Percentiles rank a stretch among this genome's conserved stretches.
These are phyloP conservation scores for Phytophthora pistaciae DNA, from an alignment of 352 stramenopile species.

Conservation along the genomic window DNA sequence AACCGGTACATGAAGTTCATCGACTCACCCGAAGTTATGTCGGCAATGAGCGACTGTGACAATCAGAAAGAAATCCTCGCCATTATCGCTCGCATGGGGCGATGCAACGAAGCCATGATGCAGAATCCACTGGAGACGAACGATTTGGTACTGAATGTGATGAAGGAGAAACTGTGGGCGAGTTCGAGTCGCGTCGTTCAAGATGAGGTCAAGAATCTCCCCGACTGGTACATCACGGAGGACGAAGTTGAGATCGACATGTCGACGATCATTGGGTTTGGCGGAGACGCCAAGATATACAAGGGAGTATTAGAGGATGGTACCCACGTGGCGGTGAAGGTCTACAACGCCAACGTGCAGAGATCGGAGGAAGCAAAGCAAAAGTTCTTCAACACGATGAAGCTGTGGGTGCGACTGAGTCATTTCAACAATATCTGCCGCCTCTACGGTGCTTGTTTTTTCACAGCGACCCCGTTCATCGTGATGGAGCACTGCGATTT, in stretches of 20 bases:
- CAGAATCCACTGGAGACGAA: not conserved
- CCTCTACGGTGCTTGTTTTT: not conserved
- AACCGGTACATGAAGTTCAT: not conserved
- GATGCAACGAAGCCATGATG: not conserved
- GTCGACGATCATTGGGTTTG: not conserved
- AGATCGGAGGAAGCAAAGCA: not conserved
- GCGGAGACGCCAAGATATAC: not conserved
- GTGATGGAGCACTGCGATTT: not conserved
- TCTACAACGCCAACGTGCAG: not conserved
- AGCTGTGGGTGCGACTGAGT: not conserved
- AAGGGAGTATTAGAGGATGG: not conserved
- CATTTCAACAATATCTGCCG: not conserved
- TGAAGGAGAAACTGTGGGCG: slow-evolving; percentile 2
- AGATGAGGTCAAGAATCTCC: not conserved
- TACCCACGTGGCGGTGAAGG: not conserved
- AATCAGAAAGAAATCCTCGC: slow-evolving; percentile 2
- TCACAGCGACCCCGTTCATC: not conserved
- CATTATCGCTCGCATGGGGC: not conserved
- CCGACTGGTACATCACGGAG: not conserved
- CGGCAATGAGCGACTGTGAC: not conserved
- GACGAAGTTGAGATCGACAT: not conserved
- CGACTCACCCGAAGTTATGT: not conserved
- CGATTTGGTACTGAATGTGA: not conserved
- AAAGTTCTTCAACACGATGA: not conserved
- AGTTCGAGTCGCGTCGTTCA: not conserved